Base-by-base conservation (phyloP, 2,329 filamentous ascomycete species). In the Amauroascus verrucosus region DNA sequence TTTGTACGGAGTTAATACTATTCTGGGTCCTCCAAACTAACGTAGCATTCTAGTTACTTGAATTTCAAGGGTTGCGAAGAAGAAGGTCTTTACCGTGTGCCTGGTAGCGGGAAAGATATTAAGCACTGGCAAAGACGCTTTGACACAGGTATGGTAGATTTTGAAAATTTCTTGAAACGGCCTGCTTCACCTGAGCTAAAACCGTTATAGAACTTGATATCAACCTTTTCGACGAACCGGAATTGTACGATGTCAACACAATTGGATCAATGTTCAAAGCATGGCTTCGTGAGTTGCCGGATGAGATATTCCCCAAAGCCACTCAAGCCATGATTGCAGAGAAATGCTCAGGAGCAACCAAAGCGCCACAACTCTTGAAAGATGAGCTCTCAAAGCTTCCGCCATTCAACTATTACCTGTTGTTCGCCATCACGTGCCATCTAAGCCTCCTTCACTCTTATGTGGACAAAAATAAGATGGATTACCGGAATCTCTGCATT, bases 381-480 rank as follows among this genome's bases (percentile, higher is more conserved):
- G 89, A 96, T 59, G 88, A 95, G 68, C 81, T 97, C 2, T 95
- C 91, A 1, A 90, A 88, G 61, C 77, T 97, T n/a, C 87, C 91
- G 6, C 91, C 91, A 0, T 96, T 93, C 76, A 95, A 96, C 72
- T 97, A 97, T 72, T 96, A 97, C 65, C 84, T 97, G 13, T 82
- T 97, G 5, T 97, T 97, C 67, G 91, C 91, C 62, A 95, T 96
- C 62, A 97, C 91, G 32, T 96, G 91, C 70, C 91, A 97, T 64
- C 82, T 97, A 47, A 95, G 89, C 62, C 79, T 96, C 24, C 78
- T 97, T 8, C 83, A 95, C 61, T 89, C 88, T 1, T 91, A 95
- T 68, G 86, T 89, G 22, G 88, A 94, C 59, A 90, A 91, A 75
- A 97, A 96, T 78, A 95, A 95, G 74, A 97, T 97, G 91, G 88